phyloP scores from a whole-genome alignment of 208 protist genomes.

The Acanthamoeba sp. region DNA sequence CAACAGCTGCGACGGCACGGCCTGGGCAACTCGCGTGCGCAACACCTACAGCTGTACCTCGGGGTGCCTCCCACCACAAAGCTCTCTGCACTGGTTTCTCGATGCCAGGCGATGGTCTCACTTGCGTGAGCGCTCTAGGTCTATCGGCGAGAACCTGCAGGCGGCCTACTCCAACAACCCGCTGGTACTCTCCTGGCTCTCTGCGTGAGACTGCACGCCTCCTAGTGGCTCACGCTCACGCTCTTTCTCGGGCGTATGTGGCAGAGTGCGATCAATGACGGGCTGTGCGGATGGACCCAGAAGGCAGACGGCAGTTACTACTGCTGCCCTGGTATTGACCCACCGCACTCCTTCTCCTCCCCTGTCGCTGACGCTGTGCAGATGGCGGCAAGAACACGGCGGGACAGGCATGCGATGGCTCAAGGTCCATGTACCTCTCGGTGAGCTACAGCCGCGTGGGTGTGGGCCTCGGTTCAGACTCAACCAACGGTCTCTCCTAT shows the following conservation, averaged over 20 bases:
- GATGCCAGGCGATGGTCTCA: background rate
- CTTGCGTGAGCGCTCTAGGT: background rate
- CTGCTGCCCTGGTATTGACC: conserved; percentile 28
- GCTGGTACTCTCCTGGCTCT: background rate
- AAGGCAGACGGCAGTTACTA: background rate
- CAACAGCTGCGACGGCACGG: background rate
- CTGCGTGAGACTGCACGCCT: background rate
- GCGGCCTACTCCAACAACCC: background rate
- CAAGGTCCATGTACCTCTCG: background rate
- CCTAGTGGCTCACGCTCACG: background rate
- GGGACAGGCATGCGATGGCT: background rate
- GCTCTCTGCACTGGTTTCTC: background rate
- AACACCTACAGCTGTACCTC: background rate
- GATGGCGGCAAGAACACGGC: background rate
- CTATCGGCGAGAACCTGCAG: conserved; percentile 36
- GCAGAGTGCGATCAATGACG: background rate
- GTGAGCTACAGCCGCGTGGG: background rate
- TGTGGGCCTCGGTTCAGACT: background rate
- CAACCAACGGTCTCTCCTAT: background rate
- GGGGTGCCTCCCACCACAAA: background rate
- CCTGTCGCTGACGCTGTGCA: background rate
- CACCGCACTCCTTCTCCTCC: background rate
- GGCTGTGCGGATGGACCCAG: background rate
- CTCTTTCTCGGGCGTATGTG: background rate
- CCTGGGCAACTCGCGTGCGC: background rate